phyloP scores from a whole-genome alignment of 345 rosid genomes.

The Citrus reticulata region DNA sequence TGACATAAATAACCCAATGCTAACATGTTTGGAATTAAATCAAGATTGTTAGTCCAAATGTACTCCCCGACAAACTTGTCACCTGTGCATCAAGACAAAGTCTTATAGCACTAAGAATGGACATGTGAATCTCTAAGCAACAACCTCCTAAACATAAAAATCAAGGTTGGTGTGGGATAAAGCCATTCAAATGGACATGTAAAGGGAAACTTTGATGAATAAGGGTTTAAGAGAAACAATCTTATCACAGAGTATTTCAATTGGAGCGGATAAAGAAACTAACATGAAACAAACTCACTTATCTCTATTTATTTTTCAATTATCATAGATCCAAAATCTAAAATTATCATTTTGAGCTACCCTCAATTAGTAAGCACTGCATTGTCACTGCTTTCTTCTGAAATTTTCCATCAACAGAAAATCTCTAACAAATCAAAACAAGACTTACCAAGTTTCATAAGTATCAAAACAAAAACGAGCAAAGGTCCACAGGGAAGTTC shows the following conservation, averaged over 20 bases:
- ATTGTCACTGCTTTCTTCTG: background rate
- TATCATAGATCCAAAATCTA: background rate
- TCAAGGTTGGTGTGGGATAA: background rate
- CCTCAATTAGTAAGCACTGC: background rate
- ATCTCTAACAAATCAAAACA: background rate
- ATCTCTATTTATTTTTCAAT: background rate
- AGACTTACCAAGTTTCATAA: too few species aligned
- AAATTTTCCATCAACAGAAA: background rate
- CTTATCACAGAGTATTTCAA: background rate
- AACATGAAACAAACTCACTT: background rate
- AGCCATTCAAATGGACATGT: background rate
- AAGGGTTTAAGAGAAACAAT: background rate
- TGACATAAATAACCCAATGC: constrained; percentile 3
- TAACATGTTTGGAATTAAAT: background rate
- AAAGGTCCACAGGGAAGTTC: too few species aligned
- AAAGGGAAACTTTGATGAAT: background rate
- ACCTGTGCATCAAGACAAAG: too few species aligned
- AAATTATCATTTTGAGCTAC: background rate
- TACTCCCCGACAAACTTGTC: background rate
- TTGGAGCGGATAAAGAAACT: background rate
- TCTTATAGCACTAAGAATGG: background rate
- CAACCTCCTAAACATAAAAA: background rate
- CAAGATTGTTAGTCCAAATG: constrained; percentile 8
- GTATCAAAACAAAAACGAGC: too few species aligned
- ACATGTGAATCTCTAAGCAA: background rate